A percentile compares a stretch with the other conserved stretches of the same genome.
These are phyloP conservation scores for Suhomyces bokatorum DNA, from an alignment of 1,139 yeast genomes.

Conservation along the genomic window DNA sequence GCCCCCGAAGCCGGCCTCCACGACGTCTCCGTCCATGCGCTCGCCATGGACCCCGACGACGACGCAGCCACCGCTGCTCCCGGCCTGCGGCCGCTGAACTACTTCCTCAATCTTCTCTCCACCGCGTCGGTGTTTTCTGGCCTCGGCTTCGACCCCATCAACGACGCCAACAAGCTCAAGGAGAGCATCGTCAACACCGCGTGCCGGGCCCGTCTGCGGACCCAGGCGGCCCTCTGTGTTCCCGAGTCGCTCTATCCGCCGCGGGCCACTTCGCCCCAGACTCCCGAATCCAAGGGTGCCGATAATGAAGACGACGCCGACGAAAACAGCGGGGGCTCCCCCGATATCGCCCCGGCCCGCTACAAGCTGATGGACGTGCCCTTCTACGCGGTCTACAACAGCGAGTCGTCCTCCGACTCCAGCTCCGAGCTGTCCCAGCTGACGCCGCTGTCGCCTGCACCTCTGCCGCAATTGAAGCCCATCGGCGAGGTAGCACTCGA, in stretches of 20 bases:
- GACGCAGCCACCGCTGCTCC: slow-evolving; percentile 24
- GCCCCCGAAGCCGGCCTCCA: slow-evolving; percentile 3
- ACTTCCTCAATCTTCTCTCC: slow-evolving; percentile 19
- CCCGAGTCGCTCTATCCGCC: neutral
- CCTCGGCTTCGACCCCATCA: slow-evolving; percentile 11
- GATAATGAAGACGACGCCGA: too few relatives aligned
- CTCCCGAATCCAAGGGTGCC: neutral
- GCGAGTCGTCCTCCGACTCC: slow-evolving; percentile 6
- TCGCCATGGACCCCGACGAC: slow-evolving; percentile 22
- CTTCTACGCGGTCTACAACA: slow-evolving; percentile 15
- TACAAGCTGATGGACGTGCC: slow-evolving; percentile 4
- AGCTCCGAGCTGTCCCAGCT: neutral
- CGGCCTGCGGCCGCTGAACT: slow-evolving; percentile 21
- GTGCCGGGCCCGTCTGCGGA: slow-evolving; percentile 1
- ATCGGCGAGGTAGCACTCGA: neutral
- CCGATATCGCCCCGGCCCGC: neutral
- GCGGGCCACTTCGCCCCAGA: too few relatives aligned
- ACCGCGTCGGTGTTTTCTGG: slow-evolving; percentile 22
- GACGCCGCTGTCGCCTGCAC: neutral
- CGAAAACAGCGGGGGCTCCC: neutral
- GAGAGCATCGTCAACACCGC: slow-evolving; percentile 8
- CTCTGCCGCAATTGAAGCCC: neutral
- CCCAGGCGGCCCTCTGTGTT: slow-evolving; percentile 3
- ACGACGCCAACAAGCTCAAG: slow-evolving; percentile 7
- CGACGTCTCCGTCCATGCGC: slow-evolving; percentile 1